These are phyloP conservation scores for Glebionis coronaria DNA, from an alignment of 129 eudicot species.

Conservation along the genomic window DNA sequence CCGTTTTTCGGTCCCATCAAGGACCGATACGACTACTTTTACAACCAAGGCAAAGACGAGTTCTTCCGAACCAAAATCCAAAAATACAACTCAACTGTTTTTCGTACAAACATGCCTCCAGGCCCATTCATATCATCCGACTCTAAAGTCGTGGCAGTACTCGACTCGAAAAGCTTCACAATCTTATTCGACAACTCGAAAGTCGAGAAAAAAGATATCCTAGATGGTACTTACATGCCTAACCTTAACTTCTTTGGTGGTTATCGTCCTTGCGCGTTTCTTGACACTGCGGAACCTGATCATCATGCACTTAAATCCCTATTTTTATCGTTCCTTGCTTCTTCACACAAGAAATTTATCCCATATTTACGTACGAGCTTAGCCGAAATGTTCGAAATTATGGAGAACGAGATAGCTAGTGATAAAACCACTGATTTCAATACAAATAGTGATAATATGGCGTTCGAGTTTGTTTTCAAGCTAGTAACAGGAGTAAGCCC, in stretches of 20 bases:
- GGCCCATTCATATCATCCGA: constrained; percentile 34
- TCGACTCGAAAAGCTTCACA: constrained; percentile 48
- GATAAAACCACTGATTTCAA: constrained; percentile 41
- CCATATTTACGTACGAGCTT: constrained; percentile 38
- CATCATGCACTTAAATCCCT: constrained; percentile 44
- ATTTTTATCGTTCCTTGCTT: constrained; percentile 30
- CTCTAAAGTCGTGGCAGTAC: constrained; percentile 46
- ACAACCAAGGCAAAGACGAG: constrained; percentile 59
- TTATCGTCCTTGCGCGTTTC: constrained; percentile 48
- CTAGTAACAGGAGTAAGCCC: constrained; percentile 46
- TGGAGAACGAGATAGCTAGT: constrained; percentile 44
- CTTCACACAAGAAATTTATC: constrained; percentile 38
- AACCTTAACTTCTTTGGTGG: constrained; percentile 49
- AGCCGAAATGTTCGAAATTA: constrained; percentile 26
- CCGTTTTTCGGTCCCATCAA: constrained; percentile 57
- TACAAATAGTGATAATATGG: constrained; percentile 30
- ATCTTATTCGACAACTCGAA: constrained; percentile 36
- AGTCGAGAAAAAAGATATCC: constrained; percentile 58
- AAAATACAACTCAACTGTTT: constrained; percentile 60
- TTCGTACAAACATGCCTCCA: constrained; percentile 44
- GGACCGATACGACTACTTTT: constrained; percentile 57
- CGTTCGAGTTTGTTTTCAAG: constrained; percentile 58
- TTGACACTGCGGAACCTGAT: constrained; percentile 51
- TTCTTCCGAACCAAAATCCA: constrained; percentile 50
- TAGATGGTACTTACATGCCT: constrained; percentile 16